Evolutionary conservation across 202 grass and related monocot species (phyloP).

Genomic region (Miscanthus sacchariflorus): DNA sequence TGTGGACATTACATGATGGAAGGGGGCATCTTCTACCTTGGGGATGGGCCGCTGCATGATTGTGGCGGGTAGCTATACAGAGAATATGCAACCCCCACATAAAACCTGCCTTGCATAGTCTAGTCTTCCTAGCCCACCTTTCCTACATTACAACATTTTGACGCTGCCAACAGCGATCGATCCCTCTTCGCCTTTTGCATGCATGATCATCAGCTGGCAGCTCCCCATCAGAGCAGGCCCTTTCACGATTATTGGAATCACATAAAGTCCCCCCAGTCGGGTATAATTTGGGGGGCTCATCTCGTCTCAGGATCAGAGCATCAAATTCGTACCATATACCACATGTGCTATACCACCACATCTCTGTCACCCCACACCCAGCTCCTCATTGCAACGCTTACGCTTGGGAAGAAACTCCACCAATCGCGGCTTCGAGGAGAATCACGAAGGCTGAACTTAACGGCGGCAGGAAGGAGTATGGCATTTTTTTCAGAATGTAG

Average conservation of each 20-base stretch:
- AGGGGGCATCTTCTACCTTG: constrained; percentile 49
- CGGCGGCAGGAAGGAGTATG: neutral
- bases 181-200: constrained; percentile 30
- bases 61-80: constrained; percentile 24
- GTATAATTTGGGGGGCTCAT: constrained; percentile 55
- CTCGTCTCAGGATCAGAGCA: constrained; percentile 40
- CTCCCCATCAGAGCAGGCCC: constrained; percentile 11
- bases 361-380: constrained; percentile 8
- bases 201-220: neutral
- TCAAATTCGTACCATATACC: constrained; percentile 49
- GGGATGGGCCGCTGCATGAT: constrained; percentile 54
- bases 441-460: neutral
- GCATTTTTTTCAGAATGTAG: neutral
- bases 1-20: constrained; percentile 52
- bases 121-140: neutral
- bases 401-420: neutral
- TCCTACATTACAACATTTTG: constrained; percentile 52
- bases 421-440: neutral
- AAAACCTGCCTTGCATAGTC: constrained; percentile 68
- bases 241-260: constrained; percentile 55
- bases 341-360: constrained; percentile 40
- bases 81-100: constrained; percentile 78
- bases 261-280: constrained; percentile 32
- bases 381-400: neutral
- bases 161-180: constrained; percentile 37